Base-by-base conservation (phyloP, 306 rosid genomes). In the Parietaria judaica region DNA sequence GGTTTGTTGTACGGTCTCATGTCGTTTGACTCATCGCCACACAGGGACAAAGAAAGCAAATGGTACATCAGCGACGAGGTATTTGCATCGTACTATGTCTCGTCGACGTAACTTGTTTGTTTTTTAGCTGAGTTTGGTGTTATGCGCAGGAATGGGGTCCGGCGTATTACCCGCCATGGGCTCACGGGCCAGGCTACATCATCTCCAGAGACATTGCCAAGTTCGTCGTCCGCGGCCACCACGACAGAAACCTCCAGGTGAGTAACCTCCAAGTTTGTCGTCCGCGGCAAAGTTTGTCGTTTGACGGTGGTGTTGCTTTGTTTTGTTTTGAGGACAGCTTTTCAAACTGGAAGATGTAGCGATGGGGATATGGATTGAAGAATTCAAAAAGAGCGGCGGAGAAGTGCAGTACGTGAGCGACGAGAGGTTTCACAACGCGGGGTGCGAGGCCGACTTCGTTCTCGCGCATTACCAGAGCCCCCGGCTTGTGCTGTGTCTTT, bases 311-410 rank as follows among this genome's bases (percentile, higher is more conserved):
- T 0, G 6, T 34, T 16, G 39, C 47, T 6, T 8, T 57, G 34
- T 38, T 35, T 34, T 52, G 55, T 36, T 52, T 6, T 57, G 4
- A 14, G 45, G 37, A 23, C 78, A 90, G 97, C 88, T 87, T 51
- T 91, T 91, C 68, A 91, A 91, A 79, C 77, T 91, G 48, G 97
- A 91, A 79, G 97, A 91, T 71, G 97, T 91, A 71, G 97, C 97
- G 58, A 80, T 85, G 91, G 96, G 97, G 36, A 85, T 91, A 69
- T 91, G 97, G 96, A 78, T 91, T 36, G 86, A 87, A 71, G 80
- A 81, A 55, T 83, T 81, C 86, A 81, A 66, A 69, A 79, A 78
- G 31, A 68, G 82, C 23, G 88, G 84, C 44, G 77, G 75, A 67
- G 86, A 79, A 82, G 84, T 90, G 51, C 79, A 78, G 57, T 90